These are phyloP conservation scores for Chamaenerion angustifolium DNA, from an alignment of 345 rosid genomes.

Conservation along the genomic window DNA sequence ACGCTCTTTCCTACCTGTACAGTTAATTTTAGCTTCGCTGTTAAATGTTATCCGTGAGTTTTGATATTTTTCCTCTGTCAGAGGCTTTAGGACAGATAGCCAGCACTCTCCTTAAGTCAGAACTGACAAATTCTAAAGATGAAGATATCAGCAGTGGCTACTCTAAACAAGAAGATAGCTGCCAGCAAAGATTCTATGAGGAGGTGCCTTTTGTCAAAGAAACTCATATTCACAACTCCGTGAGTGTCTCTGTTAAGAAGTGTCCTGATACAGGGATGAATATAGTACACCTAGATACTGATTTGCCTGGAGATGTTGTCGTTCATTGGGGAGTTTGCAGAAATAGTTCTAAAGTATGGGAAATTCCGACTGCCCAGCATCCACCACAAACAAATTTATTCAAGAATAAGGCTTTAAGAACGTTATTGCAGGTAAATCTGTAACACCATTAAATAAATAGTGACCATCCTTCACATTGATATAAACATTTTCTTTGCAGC, in stretches of 20 bases:
- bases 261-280: constrained; percentile 51
- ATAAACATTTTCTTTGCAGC: not conserved
- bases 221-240: constrained; percentile 30
- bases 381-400: constrained; percentile 64
- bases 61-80: constrained; percentile 19
- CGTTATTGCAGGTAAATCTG: constrained; percentile 50
- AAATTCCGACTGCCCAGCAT: constrained; percentile 62
- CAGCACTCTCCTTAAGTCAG: constrained; percentile 32
- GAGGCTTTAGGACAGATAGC: constrained; percentile 51
- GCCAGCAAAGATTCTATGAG: constrained; percentile 51
- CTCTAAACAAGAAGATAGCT: constrained; percentile 25
- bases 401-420: constrained; percentile 76
- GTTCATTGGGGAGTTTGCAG: constrained; percentile 98
- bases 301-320: constrained; percentile 67
- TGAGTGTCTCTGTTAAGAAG: constrained; percentile 50
- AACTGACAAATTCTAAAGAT: constrained; percentile 19
- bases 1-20: too few species aligned
- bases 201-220: constrained; percentile 53
- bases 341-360: constrained; percentile 61
- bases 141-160: constrained; percentile 20
- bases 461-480: too few species aligned
- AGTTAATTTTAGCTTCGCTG: too few species aligned
- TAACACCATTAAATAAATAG: not conserved
- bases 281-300: constrained; percentile 57
- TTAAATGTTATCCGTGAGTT: too few species aligned